Evolutionary conservation across 1,284 basidiomycete genomes (phyloP), one percentile per base, ranked within the genome.

Genomic region (Puccinia novopanici): DNA sequence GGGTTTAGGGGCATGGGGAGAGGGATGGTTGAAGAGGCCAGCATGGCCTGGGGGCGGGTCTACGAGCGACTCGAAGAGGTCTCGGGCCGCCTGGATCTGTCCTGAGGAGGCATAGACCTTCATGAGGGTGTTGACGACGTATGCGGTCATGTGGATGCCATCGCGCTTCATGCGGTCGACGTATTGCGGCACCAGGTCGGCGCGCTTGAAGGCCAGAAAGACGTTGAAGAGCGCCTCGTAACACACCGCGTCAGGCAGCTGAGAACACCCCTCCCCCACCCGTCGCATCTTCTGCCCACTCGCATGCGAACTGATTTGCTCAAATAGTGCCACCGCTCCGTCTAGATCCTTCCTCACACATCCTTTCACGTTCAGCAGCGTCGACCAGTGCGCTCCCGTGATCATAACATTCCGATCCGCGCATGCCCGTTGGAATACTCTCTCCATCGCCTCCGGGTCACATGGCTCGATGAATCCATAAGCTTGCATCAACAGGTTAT

Each of bases 191-290:
- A 96, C 89, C 74, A 97, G 89, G 83, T 95, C 94, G 75, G 91
- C 88, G 15, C 92, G 91, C 54, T 91, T 91, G 84, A 92, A 90
- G 10, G 90, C 91, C 65, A 94, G 91, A 76, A 97, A 88, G 22
- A 93, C 93, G 84, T 93, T 94, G 87, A 99, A 90, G 82, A 98
- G 87, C 0, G 95, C 91, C 86, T 99, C 96, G 87, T 92, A 98
- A 27, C 92, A 89, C 54, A 98, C 91, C 0, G 94, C 92, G 83
- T 99, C 95, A 5, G 91, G 90, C 40, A 91, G 80, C 0, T 63
- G 71, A 9, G 84, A 4, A 84, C 84, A 0, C 24, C 2, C 24
- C 84, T 82, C 37, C 81, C 73, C 15, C 87, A 15, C n/a, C 50
- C 71, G 22, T 34, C 74, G 37, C 3, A 19, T 3, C 34, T 13